These are phyloP conservation scores for Gilbertella persicaria DNA, from an alignment of 371 early-diverging fungal species.

Conservation along the genomic window DNA sequence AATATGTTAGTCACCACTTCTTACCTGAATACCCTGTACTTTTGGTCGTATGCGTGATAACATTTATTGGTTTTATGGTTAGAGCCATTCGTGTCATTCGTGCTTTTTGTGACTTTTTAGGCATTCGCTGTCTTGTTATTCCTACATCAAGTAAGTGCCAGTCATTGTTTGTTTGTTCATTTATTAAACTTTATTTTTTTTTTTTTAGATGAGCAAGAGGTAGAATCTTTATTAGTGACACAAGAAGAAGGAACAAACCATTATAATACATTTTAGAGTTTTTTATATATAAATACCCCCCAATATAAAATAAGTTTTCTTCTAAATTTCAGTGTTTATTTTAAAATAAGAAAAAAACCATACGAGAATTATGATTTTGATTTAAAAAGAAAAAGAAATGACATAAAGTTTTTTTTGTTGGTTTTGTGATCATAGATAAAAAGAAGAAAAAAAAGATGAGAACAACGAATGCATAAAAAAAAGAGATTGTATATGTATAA, in stretches of 20 bases:
- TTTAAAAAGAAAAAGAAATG: too few species aligned
- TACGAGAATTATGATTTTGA: too few species aligned
- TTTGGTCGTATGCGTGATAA: slow-evolving; percentile 30
- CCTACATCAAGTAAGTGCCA: slow-evolving; percentile 40
- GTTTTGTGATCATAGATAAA: too few species aligned
- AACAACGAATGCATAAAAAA: slow-evolving; percentile 3
- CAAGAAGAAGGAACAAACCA: slow-evolving; percentile 6
- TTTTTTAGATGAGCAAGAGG: slow-evolving; percentile 18
- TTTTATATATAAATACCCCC: too few species aligned
- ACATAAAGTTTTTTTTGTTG: too few species aligned
- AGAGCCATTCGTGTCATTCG: slow-evolving; percentile 84
- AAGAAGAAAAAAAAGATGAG: background rate
- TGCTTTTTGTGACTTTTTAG: slow-evolving; percentile 80
- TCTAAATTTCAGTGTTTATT: too few species aligned
- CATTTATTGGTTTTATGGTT: slow-evolving; percentile 69
- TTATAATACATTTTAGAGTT: slow-evolving; percentile 9
- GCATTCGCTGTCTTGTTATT: slow-evolving; percentile 83
- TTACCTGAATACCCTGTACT: slow-evolving; percentile 16
- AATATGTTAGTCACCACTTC: background rate
- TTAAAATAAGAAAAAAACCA: too few species aligned
- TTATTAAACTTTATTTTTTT: too few species aligned
- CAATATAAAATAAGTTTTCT: too few species aligned
- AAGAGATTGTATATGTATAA: background rate
- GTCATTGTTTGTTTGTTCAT: too few species aligned
- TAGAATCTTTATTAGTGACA: slow-evolving; percentile 24